Evolutionary conservation across 2,329 filamentous ascomycete species (phyloP), one percentile per base, ranked within the genome.

Genomic region (Colletotrichum costaricense): DNA sequence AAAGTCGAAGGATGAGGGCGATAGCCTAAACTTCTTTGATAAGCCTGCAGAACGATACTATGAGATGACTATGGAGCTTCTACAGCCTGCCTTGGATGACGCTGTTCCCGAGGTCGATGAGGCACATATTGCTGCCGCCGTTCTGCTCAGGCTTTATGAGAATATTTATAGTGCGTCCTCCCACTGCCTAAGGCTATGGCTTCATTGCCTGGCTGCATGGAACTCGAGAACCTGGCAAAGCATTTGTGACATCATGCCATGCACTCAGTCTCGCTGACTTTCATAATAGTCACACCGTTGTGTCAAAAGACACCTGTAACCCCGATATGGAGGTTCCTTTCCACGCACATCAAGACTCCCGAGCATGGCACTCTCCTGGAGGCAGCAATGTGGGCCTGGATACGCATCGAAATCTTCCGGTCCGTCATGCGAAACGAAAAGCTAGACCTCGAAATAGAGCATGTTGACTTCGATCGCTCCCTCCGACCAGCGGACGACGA

Each of bases 31-130:
- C 3, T 67, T 71, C 14, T 71, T 67, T 14, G 63, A 71, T 14
- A 71, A 71, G 26, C 55, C 68, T 5, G 68, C 68, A 4, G 57
- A 67, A 5, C 56, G 65, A 3, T 71, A 71, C 6, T 57, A 49
- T 26, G 24, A 30, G 0, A 26, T 16, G 6, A 56, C 68, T 1
- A 26, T 71, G 11, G 35, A 38, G 4, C 19, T 56, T 22, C 33
- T 71, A 2, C 24, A 33, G 8, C 68, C 63, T 1, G 55, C n/a
- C 5, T 35, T 62, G n/a, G 35, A n/a, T 11, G 30, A 35, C 2
- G 24, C 7, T 7, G 22, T 12, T 4, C 26, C 14, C 11, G 56
- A 71, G 9, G 63, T 62, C 5, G 63, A 58, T 1, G 68, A 67
- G 5, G 52, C 30, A 4, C 56, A 67, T 1, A 42, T 71, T 1